Evolutionary conservation across 2,329 filamentous ascomycete genomes (phyloP), one percentile per base, ranked within the genome.

Genomic region (Neonectria coccinea): DNA sequence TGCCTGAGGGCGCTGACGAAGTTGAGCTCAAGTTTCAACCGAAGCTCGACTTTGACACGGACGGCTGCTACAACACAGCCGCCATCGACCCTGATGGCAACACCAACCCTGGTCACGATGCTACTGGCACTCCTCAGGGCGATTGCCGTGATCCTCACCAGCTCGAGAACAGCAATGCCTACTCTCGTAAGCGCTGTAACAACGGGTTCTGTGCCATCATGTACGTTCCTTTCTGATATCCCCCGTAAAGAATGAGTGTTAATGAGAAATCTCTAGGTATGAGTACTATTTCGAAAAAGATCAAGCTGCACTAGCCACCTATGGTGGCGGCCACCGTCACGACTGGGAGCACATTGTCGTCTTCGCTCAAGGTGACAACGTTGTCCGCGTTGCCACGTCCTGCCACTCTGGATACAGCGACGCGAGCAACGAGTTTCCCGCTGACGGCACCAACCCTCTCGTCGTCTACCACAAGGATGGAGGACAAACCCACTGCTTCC

Each of bases 271-370:
- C 3, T 4, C 20, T 16, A 70, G 68, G 68, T 70, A 70, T 50
- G 73, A 74, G 56, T 79, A 79, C 75, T 84, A 82, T 68, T 78
- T 80, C 57, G 82, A 83, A 52, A 84, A 84, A 68, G 82, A 84
- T 51, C 74, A 79, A 59, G 76, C 80, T 1, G 78, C 71, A 2
- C 48, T 62, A 0, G 79, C 77, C 0, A 67, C 69, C 33, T 73
- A 74, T 11, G 59, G 64, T 0, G 75, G 80, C 2, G 79, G 79
- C 27, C 80, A 82, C 52, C 74, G 77, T 0, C 78, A 82, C 65
- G 80, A 82, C 64, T 82, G 80, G 80, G 80, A 82, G 68, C 78
- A 76, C 64, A 70, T 75, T 9, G 74, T 82, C 1, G 73, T 82
- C 14, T 81, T 78, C 62, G 41, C 71, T 2, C 64, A 69, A 36